Base-by-base conservation (phyloP, 1,139 yeast genomes). In the Debaryomycetaceae sp. region DNA sequence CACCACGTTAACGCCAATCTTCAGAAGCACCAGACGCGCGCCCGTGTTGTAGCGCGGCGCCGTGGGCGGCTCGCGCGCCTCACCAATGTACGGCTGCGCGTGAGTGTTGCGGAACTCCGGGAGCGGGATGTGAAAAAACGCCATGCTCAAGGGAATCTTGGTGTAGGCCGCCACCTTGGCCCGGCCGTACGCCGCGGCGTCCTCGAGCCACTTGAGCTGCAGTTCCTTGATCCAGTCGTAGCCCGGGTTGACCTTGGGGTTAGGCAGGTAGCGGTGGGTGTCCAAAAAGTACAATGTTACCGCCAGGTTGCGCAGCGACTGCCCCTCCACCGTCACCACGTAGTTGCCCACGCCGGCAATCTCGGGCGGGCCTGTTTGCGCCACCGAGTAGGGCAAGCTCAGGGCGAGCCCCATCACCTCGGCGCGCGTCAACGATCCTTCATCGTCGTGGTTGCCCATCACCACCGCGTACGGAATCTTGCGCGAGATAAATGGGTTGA, bases 81-180 rank as follows among this genome's bases (percentile, higher is more conserved):
- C 56, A 0, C 97, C 97, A 8, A 78, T 65, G 19, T 60, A 45
- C 4, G 67, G 65, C 35, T 65, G 69, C n/a, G 61, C 49, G 14
- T 50, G 41, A 12, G 59, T 38, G 33, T 79, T 69, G 34, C 75
- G 61, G 51, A 75, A 88, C 53, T 89, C 96, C 0, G 95, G 93
- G 13, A 88, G 45, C 0, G 98, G 98, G 24, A 91, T 88, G 51
- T 91, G 97, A 67, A 88, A 82, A 47, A 89, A 89, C 1, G 95
- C 95, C 88, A 91, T 78, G 12, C 88, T 71, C 41, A 84, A 46
- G 34, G 72, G 83, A 19, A 56, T 54, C 15, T 47, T 35, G n/a
- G 71, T 39, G 46, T 64, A 64, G 15, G 60, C 48, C 2, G 53
- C 48, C 23, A 61, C 56, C 13, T 49, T 42, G 11, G 53, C 48